Percentiles rank a stretch among this genome's conserved stretches.
These are phyloP conservation scores for Saccharomycopsis sp. DNA, from an alignment of 805 yeast species.

Conservation along the genomic window DNA sequence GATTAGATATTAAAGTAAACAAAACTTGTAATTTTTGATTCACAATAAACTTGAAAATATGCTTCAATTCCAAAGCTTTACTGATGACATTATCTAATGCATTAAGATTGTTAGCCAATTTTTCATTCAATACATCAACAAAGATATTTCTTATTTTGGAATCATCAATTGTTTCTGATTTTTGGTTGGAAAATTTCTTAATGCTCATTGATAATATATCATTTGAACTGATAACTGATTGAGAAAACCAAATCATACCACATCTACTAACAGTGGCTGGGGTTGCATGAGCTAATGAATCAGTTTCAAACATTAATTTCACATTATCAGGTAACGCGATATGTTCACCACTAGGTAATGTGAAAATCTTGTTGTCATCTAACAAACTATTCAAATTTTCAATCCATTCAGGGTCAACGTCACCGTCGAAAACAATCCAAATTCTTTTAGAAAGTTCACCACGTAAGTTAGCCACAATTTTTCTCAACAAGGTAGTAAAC, in stretches of 20 bases:
- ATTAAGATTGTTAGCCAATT: not conserved
- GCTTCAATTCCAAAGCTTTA: constrained; percentile 30
- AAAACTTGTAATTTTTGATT: constrained; percentile 35
- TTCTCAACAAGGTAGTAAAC: constrained; percentile 60
- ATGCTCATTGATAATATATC: constrained; percentile 7
- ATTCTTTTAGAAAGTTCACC: constrained; percentile 50
- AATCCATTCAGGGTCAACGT: constrained; percentile 90
- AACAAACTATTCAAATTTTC: constrained; percentile 85
- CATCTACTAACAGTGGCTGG: constrained; percentile 92
- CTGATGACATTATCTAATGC: constrained; percentile 24
- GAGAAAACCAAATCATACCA: constrained; percentile 77
- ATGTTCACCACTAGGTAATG: constrained; percentile 88
- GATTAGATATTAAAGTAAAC: constrained; percentile 33
- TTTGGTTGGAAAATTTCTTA: not conserved
- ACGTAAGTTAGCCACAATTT: constrained; percentile 42
- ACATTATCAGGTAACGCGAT: constrained; percentile 58
- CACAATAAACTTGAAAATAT: constrained; percentile 44
- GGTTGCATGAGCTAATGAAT: constrained; percentile 58
- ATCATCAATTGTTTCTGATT: not conserved
- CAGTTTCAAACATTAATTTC: constrained; percentile 70
- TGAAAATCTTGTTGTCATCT: constrained; percentile 77
- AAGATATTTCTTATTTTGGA: constrained; percentile 2
- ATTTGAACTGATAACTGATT: constrained; percentile 23
- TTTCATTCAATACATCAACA: not conserved
- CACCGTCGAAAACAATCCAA: constrained; percentile 90